Evolutionary conservation across 345 rosid genomes (phyloP).

Genomic region (Lepidium africanum): DNA sequence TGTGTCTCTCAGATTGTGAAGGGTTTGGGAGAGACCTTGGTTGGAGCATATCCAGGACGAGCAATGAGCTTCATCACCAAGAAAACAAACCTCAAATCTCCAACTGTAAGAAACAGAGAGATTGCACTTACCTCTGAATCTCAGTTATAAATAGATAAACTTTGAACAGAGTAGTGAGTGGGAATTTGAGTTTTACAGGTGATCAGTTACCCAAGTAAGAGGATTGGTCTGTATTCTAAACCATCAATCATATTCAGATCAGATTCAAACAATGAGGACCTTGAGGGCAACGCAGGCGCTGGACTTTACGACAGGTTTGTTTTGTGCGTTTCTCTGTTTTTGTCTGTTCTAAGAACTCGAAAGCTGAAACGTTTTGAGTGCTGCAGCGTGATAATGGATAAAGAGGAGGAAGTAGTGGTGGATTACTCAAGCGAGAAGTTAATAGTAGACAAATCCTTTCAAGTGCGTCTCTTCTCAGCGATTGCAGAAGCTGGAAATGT

Average conservation of each 20-base stretch:
- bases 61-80: slow-evolving; percentile 89
- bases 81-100: slow-evolving; percentile 63
- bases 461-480: slow-evolving; percentile 47
- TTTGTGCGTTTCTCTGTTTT: background rate
- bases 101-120: slow-evolving; percentile 45
- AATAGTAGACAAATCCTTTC: slow-evolving; percentile 52
- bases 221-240: slow-evolving; percentile 77
- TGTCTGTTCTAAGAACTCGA: background rate
- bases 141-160: background rate
- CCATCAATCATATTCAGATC: slow-evolving; percentile 86
- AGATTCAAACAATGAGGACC: slow-evolving; percentile 95
- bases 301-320: slow-evolving; percentile 91
- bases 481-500: slow-evolving; percentile 69
- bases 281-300: slow-evolving; percentile 97
- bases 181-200: slow-evolving; percentile 35
- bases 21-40: slow-evolving; percentile 95
- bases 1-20: slow-evolving; percentile 52
- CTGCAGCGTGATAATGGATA: slow-evolving; percentile 91
- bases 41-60: slow-evolving; percentile 97
- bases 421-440: slow-evolving; percentile 72
- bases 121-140: background rate
- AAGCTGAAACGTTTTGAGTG: background rate
- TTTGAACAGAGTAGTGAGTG: background rate
- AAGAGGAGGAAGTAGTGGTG: slow-evolving; percentile 61
- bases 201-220: slow-evolving; percentile 87